Conservation (phyloP, 176 grass and related monocot species). For the Aegilops bicornis region DNA sequence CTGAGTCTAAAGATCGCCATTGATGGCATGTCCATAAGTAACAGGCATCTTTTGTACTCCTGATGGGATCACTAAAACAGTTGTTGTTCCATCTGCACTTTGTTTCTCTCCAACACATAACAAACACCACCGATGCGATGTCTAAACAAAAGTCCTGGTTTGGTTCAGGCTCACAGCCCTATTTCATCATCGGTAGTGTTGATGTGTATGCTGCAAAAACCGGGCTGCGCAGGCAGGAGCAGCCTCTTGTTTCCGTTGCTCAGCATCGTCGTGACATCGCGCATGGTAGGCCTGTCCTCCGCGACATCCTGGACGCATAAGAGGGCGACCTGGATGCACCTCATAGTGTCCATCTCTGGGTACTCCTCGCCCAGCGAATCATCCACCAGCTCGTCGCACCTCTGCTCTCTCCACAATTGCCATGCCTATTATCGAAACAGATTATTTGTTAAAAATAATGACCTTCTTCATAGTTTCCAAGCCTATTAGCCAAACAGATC, state of each 20-base stretch:
- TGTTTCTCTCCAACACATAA: neutral
- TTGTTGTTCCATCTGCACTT: neutral
- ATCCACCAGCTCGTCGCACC: slow-evolving; percentile 7
- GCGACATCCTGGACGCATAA: neutral
- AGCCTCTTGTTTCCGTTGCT: neutral
- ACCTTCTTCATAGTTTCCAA: too few relatives aligned
- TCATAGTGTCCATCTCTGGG: neutral
- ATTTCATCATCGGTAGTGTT: neutral
- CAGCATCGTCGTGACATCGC: neutral
- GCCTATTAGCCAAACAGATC: too few relatives aligned
- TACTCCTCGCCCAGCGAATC: neutral
- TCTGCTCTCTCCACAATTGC: slow-evolving; percentile 2
- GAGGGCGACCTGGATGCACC: slow-evolving; percentile 8
- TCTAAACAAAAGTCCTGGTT: neutral
- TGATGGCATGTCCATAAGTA: too few relatives aligned
- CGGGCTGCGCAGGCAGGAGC: neutral
- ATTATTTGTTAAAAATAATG: neutral
- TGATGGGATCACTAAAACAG: neutral
- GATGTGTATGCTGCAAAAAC: neutral
- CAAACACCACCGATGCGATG: neutral
- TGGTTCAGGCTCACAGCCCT: neutral
- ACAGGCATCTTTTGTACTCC: too few relatives aligned
- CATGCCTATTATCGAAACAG: neutral
- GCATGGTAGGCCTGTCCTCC: slow-evolving; percentile 16
- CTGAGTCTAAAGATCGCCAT: too few relatives aligned